Evolutionary conservation across 106 monocot species (phyloP).

Genomic region (Acorus gramineus): DNA sequence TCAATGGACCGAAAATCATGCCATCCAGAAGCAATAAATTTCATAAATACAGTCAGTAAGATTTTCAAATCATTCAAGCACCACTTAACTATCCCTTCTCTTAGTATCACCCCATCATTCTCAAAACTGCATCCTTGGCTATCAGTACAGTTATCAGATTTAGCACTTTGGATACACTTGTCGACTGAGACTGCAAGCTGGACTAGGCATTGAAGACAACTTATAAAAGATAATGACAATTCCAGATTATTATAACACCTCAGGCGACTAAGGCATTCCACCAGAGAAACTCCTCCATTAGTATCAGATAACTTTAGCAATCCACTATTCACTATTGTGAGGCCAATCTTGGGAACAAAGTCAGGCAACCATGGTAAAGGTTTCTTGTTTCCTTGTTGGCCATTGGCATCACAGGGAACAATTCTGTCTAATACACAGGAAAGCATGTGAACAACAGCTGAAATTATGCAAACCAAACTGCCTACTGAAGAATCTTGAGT

Average conservation of each 20-base stretch:
- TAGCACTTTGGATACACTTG: constrained; percentile 47
- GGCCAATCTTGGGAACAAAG: constrained; percentile 80
- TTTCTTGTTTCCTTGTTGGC: not conserved
- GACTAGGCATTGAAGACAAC: constrained; percentile 67
- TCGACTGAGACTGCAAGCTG: constrained; percentile 41
- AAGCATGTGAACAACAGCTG: constrained; percentile 74
- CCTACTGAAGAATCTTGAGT: constrained; percentile 8
- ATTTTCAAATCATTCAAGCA: constrained; percentile 33
- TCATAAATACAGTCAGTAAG: constrained; percentile 19
- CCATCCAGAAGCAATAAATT: constrained; percentile 33
- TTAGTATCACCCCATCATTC: constrained; percentile 44
- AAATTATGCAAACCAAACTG: constrained; percentile 60
- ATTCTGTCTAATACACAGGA: constrained; percentile 43
- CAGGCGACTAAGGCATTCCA: constrained; percentile 30
- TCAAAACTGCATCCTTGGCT: constrained; percentile 9
- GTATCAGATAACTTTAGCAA: constrained; percentile 29
- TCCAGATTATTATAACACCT: constrained; percentile 36
- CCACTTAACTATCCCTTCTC: constrained; percentile 53
- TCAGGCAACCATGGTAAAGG: constrained; percentile 68
- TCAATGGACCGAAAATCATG: constrained; percentile 42
- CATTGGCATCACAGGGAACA: constrained; percentile 10
- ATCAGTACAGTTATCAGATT: constrained; percentile 12
- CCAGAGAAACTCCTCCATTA: constrained; percentile 30
- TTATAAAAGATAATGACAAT: constrained; percentile 46
- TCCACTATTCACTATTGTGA: constrained; percentile 58